phyloP scores from a whole-genome alignment of 225 moss, liverwort and hornwort species.

The Bryum argenteum region DNA sequence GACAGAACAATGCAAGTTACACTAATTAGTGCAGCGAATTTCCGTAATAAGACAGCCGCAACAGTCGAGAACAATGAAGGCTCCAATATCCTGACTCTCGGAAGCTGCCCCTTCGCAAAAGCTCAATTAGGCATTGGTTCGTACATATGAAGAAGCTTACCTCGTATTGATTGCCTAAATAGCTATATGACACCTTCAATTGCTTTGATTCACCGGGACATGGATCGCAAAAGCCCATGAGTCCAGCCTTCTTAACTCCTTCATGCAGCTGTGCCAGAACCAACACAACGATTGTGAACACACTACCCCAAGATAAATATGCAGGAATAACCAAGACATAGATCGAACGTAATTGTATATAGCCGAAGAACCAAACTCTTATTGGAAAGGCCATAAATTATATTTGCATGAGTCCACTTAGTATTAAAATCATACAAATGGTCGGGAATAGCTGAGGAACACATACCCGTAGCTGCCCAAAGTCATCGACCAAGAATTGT shows the following conservation, averaged over 20 bases:
- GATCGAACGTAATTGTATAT: background rate
- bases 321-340: background rate
- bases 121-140: background rate
- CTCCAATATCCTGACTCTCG: background rate
- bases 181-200: conserved; percentile 77
- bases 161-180: conserved; percentile 70
- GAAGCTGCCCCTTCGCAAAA: background rate
- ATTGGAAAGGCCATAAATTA: background rate
- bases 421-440: background rate
- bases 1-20: background rate
- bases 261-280: conserved; percentile 69
- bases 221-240: conserved; percentile 99
- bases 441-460: background rate
- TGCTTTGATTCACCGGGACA: conserved; percentile 97
- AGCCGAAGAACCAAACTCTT: background rate
- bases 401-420: conserved; percentile 4
- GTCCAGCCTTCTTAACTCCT: conserved; percentile 94
- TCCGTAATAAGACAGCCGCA: background rate
- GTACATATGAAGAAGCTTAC: conserved; percentile 33
- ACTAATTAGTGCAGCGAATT: background rate
- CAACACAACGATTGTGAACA: conserved; percentile 7
- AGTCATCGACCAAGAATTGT: conserved; percentile 95
- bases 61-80: background rate
- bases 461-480: conserved; percentile 77
- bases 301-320: background rate